phyloP scores from a whole-genome alignment of 495 filamentous ascomycete genomes.

The Annulohypoxylon stygium region DNA sequence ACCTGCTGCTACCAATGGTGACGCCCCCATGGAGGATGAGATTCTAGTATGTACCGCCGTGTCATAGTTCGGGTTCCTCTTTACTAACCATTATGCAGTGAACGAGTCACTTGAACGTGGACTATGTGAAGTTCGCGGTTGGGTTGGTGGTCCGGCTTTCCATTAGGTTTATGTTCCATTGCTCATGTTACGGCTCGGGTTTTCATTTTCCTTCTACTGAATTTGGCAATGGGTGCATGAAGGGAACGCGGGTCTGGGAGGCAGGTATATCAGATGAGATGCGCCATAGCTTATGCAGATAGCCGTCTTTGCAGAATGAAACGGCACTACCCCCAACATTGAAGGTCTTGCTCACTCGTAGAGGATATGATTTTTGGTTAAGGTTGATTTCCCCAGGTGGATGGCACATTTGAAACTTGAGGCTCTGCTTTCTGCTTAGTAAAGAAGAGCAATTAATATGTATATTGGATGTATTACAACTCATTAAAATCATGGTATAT shows the following conservation, averaged over 20 bases:
- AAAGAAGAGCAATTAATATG: background rate
- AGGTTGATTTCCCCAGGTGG: background rate
- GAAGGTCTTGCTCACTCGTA: background rate
- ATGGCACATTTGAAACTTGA: background rate
- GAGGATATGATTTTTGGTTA: background rate
- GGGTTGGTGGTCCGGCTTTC: background rate
- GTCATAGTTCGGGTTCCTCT: background rate
- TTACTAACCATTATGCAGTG: constrained; percentile 31
- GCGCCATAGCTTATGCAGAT: constrained; percentile 31
- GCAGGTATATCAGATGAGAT: constrained; percentile 14
- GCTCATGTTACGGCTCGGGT: constrained; percentile 9
- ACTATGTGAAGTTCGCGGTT: background rate
- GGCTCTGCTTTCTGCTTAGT: background rate
- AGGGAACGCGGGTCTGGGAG: constrained; percentile 10
- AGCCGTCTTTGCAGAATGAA: constrained; percentile 24
- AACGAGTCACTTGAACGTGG: constrained; percentile 23
- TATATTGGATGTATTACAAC: background rate
- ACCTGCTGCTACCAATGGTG: constrained; percentile 56
- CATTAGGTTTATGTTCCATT: constrained; percentile 19
- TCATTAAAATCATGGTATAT: too few species aligned
- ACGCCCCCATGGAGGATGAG: constrained; percentile 67
- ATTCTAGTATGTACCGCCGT: constrained; percentile 51
- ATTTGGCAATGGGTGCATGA: constrained; percentile 22
- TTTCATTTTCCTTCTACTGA: constrained; percentile 9
- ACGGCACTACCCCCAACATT: constrained; percentile 3